A percentile compares a stretch with the other conserved stretches of the same genome.
phyloP scores from a whole-genome alignment of 2,329 filamentous ascomycete genomes.

The Apiospora sp. region DNA sequence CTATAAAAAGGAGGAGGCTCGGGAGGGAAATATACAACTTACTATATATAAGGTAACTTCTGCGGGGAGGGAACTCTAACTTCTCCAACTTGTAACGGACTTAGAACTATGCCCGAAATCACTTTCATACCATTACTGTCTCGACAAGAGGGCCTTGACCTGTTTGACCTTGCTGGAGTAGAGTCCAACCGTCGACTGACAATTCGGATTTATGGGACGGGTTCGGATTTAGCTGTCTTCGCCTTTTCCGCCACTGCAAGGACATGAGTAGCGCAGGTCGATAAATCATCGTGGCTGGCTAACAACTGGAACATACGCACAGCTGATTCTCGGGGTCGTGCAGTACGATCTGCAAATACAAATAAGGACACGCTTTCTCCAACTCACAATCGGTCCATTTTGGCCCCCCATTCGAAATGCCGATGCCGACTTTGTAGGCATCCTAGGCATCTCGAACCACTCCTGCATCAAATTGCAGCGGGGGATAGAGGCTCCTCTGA shows the following conservation, averaged over 20 bases:
- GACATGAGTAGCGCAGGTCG: not conserved
- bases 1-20: not conserved
- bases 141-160: not conserved
- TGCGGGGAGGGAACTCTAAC: not conserved
- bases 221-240: not conserved
- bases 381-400: not conserved
- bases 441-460: not conserved
- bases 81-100: slow-evolving; percentile 5
- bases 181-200: not conserved
- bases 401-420: not conserved
- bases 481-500: slow-evolving; percentile 4
- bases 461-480: slow-evolving; percentile 1
- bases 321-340: not conserved
- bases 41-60: not conserved
- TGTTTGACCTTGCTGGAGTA: slow-evolving; percentile 4
- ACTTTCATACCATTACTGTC: not conserved
- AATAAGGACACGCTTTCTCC: not conserved
- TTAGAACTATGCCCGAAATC: slow-evolving; percentile 3
- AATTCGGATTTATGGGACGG: not conserved
- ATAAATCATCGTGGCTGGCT: slow-evolving; percentile 1
- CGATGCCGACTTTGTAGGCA: not conserved
- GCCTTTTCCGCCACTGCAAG: slow-evolving; percentile 4
- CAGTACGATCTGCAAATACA: not conserved
- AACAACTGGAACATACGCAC: not conserved
- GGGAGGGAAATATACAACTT: not conserved